Evolutionary conservation across 2,329 filamentous ascomycete genomes (phyloP).

Genomic region (Fusarium sp.): DNA sequence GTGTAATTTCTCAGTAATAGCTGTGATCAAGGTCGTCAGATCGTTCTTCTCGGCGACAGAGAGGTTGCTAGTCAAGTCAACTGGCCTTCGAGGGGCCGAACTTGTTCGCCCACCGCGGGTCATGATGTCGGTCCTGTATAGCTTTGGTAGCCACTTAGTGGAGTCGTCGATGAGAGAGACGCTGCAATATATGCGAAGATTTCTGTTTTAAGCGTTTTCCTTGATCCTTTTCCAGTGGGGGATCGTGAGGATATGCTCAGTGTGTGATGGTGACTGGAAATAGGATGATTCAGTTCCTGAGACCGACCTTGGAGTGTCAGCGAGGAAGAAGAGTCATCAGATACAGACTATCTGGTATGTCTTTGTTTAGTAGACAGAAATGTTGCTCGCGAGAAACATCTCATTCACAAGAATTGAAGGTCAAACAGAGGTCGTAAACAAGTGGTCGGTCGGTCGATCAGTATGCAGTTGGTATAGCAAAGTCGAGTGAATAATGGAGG

Average conservation of each 20-base stretch:
- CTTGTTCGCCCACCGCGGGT: constrained; percentile 53
- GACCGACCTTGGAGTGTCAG: constrained; percentile 5
- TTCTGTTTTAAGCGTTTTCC: background rate
- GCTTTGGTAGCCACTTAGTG: background rate
- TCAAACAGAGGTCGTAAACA: constrained; percentile 31
- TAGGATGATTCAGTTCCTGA: constrained; percentile 2
- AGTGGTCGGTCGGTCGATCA: background rate
- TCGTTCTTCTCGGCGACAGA: constrained; percentile 63
- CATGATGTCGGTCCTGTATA: constrained; percentile 48
- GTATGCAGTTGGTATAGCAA: constrained; percentile 20
- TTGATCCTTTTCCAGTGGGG: background rate
- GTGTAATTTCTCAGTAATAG: constrained; percentile 67
- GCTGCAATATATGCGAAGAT: background rate
- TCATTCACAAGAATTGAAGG: constrained; percentile 8
- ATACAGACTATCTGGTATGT: background rate
- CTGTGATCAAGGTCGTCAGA: constrained; percentile 62
- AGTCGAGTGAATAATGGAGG: constrained; percentile 9
- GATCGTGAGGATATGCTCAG: constrained; percentile 1
- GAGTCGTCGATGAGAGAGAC: background rate
- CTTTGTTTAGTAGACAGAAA: constrained; percentile 6
- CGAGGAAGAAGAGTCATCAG: constrained; percentile 6
- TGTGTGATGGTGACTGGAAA: background rate
- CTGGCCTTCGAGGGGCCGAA: constrained; percentile 56
- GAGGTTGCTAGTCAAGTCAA: constrained; percentile 64
- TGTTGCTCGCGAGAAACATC: constrained; percentile 8